These are phyloP conservation scores for Pleurotus giganteus DNA, from an alignment of 768 basidiomycete species.

Conservation along the genomic window DNA sequence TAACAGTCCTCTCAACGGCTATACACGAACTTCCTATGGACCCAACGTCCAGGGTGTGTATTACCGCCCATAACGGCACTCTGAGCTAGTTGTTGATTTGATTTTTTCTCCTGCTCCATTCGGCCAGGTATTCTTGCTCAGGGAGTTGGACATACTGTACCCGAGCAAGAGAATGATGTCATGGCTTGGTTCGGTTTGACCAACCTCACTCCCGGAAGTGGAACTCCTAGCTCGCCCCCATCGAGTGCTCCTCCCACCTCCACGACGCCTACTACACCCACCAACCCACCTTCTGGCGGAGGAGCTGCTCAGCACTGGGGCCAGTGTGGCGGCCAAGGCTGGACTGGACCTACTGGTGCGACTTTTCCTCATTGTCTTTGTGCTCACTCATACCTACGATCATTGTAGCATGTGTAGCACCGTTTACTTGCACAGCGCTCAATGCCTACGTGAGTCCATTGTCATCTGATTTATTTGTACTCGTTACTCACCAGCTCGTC, in stretches of 20 bases:
- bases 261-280: conserved; percentile 15
- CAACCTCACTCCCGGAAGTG: conserved; percentile 14
- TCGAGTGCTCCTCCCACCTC: conserved; percentile 16
- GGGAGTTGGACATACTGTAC: conserved; percentile 52
- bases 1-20: conserved; percentile 42
- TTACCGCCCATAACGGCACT: neutral
- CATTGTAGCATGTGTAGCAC: conserved; percentile 16
- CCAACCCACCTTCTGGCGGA: conserved; percentile 17
- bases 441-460: conserved; percentile 19
- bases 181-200: conserved; percentile 48
- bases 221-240: conserved; percentile 9
- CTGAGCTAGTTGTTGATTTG: neutral
- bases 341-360: conserved; percentile 22
- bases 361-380: neutral
- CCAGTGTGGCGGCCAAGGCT: conserved; percentile 31
- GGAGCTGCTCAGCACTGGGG: conserved; percentile 21
- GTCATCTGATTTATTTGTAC: neutral
- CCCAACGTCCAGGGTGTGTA: conserved; percentile 37
- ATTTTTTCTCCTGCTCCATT: neutral
- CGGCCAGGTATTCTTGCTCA: conserved; percentile 39
- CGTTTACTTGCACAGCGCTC: conserved; percentile 17
- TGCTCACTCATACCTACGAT: neutral
- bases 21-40: conserved; percentile 48
- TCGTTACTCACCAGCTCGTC: neutral
- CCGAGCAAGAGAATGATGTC: conserved; percentile 43